Percentiles rank a stretch among this genome's conserved stretches.
Conservation (phyloP, 495 filamentous ascomycete genomes). For the Peziza echinospora region DNA sequence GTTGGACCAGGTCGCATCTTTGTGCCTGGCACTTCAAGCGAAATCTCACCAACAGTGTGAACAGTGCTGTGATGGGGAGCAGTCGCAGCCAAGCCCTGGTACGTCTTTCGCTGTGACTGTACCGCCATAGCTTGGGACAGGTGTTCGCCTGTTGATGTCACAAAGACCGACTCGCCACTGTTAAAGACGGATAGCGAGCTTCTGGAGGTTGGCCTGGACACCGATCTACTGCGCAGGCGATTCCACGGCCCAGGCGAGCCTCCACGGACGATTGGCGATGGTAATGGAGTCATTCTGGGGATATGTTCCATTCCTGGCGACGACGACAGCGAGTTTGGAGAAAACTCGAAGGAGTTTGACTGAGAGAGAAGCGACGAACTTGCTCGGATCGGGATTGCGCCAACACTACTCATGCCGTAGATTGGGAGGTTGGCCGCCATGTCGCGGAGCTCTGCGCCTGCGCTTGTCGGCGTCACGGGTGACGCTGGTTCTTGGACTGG, state of each 20-base stretch:
- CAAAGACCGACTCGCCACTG: slow-evolving; percentile 24
- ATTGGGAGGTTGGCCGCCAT: neutral
- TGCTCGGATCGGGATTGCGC: neutral
- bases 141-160: slow-evolving; percentile 31
- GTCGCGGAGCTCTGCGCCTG: neutral
- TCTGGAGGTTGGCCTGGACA: slow-evolving; percentile 23
- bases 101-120: slow-evolving; percentile 30
- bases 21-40: slow-evolving; percentile 10
- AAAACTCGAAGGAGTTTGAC: neutral
- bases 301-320: slow-evolving; percentile 14
- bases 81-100: slow-evolving; percentile 22
- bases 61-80: slow-evolving; percentile 23
- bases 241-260: slow-evolving; percentile 58
- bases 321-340: slow-evolving; percentile 3
- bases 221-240: slow-evolving; percentile 33
- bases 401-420: neutral
- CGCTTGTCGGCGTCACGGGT: neutral
- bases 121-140: slow-evolving; percentile 26
- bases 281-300: slow-evolving; percentile 51
- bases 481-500: neutral
- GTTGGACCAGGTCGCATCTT: slow-evolving; percentile 8
- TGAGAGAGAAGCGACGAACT: neutral
- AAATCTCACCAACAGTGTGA: slow-evolving; percentile 5
- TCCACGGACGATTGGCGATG: slow-evolving; percentile 55
- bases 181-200: slow-evolving; percentile 22